Percentiles rank a stretch among this genome's conserved stretches.
These are phyloP conservation scores for Fraxinus nigra DNA, from an alignment of 305 asterid genomes.

Conservation along the genomic window DNA sequence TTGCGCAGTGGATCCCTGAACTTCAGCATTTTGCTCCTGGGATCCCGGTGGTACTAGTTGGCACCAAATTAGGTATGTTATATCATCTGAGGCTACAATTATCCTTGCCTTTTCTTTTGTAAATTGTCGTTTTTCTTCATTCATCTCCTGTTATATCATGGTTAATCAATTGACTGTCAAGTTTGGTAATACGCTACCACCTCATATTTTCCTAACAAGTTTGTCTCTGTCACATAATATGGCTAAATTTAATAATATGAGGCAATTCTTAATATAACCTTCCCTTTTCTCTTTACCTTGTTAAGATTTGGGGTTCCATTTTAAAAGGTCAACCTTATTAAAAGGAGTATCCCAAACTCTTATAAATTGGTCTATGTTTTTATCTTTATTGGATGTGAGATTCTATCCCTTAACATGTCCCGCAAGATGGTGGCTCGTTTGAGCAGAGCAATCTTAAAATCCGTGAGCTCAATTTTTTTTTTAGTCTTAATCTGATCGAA, in stretches of 20 bases:
- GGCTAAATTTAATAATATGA: neutral
- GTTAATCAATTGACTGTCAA: neutral
- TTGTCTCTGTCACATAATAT: neutral
- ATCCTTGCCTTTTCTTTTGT: neutral
- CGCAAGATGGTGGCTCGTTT: too few species aligned
- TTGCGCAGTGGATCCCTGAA: slow-evolving; percentile 96
- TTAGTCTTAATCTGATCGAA: too few species aligned
- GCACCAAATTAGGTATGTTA: slow-evolving; percentile 82
- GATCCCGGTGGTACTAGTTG: slow-evolving; percentile 78
- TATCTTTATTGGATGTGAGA: too few species aligned
- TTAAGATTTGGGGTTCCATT: too few species aligned
- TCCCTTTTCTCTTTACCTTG: neutral
- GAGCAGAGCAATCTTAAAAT: too few species aligned
- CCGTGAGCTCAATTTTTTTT: too few species aligned
- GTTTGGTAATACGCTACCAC: neutral
- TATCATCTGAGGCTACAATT: neutral
- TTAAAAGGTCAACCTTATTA: too few species aligned
- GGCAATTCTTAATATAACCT: neutral
- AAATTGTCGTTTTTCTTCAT: neutral
- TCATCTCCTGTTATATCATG: neutral
- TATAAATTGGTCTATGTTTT: too few species aligned
- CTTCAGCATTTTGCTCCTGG: slow-evolving; percentile 97
- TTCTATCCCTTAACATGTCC: too few species aligned
- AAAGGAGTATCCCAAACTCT: too few species aligned
- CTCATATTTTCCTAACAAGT: neutral